A percentile compares a stretch with the other conserved stretches of the same genome.
phyloP scores from a whole-genome alignment of 345 rosid species.

The Brassica carinata region DNA sequence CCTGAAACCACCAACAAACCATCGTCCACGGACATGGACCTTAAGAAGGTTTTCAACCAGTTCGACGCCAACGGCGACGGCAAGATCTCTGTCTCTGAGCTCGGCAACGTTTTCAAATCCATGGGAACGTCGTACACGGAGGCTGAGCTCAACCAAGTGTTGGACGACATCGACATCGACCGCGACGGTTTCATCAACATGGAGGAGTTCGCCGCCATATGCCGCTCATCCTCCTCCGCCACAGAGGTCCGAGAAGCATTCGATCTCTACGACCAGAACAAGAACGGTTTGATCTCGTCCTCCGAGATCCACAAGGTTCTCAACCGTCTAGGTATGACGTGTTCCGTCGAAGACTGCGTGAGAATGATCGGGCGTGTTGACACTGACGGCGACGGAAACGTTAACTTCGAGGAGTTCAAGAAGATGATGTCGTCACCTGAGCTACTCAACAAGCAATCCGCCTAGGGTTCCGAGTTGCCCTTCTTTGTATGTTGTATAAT shows the following conservation, averaged over 20 bases:
- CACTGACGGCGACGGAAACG: slow-evolving; percentile 75
- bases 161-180: slow-evolving; percentile 81
- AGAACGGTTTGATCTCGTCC: slow-evolving; percentile 70
- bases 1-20: slow-evolving; percentile 5
- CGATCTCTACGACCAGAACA: slow-evolving; percentile 73
- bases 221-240: slow-evolving; percentile 49
- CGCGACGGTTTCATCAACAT: slow-evolving; percentile 73
- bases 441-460: slow-evolving; percentile 14
- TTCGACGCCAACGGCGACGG: slow-evolving; percentile 89
- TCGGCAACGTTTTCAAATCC: slow-evolving; percentile 60
- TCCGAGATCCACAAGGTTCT: slow-evolving; percentile 72
- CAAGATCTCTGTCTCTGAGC: slow-evolving; percentile 71
- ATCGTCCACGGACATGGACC: slow-evolving; percentile 43
- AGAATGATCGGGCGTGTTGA: slow-evolving; percentile 71
- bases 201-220: slow-evolving; percentile 65
- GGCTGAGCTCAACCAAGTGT: slow-evolving; percentile 49
- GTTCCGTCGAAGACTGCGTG: slow-evolving; percentile 70
- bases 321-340: slow-evolving; percentile 58
- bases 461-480: slow-evolving; percentile 7
- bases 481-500: neutral
- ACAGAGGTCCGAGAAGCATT: slow-evolving; percentile 79
- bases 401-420: slow-evolving; percentile 73
- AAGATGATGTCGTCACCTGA: slow-evolving; percentile 67
- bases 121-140: slow-evolving; percentile 60
- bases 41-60: slow-evolving; percentile 63